Percentiles rank a stretch among this genome's conserved stretches.
These are phyloP conservation scores for Globisporangium carolinianum DNA, from an alignment of 352 stramenopile species.

Conservation along the genomic window DNA sequence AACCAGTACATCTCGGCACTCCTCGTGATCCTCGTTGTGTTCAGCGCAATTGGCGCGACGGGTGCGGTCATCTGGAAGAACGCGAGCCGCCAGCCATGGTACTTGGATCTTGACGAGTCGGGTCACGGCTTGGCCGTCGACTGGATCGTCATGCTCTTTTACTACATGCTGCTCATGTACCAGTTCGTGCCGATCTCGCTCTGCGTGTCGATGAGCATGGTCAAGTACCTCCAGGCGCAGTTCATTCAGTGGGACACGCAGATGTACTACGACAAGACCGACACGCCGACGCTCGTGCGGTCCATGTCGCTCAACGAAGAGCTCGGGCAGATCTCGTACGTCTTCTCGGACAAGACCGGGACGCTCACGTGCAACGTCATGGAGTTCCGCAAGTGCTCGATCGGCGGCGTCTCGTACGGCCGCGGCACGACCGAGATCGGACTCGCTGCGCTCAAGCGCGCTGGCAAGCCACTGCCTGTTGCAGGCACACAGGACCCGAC, in stretches of 20 bases:
- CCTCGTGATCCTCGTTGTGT: constrained; percentile 54
- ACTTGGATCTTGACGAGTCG: constrained; percentile 34
- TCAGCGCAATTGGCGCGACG: constrained; percentile 50
- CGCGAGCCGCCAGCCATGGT: constrained; percentile 42
- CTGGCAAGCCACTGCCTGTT: constrained; percentile 49
- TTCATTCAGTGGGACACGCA: constrained; percentile 93
- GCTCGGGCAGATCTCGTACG: constrained; percentile 96
- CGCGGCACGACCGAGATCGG: constrained; percentile 81
- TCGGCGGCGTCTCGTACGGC: constrained; percentile 87
- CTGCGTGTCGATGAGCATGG: constrained; percentile 95
- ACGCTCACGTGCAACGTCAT: constrained; percentile 99
- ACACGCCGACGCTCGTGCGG: constrained; percentile 88
- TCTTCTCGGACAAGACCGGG: constrained; percentile 99
- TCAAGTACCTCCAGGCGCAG: constrained; percentile 92
- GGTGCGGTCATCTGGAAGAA: constrained; percentile 55
- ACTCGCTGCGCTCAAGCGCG: constrained; percentile 48
- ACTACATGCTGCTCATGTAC: constrained; percentile 94
- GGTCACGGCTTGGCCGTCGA: constrained; percentile 27
- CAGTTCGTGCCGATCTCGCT: constrained; percentile 97
- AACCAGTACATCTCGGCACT: constrained; percentile 75
- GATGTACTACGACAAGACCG: constrained; percentile 89
- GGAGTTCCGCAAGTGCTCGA: constrained; percentile 93
- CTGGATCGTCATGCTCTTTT: constrained; percentile 86
- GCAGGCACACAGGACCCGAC: constrained; percentile 12
- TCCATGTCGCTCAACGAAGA: constrained; percentile 93